Conservation (phyloP, 805 yeast genomes). For the Priceomyces castillae region DNA sequence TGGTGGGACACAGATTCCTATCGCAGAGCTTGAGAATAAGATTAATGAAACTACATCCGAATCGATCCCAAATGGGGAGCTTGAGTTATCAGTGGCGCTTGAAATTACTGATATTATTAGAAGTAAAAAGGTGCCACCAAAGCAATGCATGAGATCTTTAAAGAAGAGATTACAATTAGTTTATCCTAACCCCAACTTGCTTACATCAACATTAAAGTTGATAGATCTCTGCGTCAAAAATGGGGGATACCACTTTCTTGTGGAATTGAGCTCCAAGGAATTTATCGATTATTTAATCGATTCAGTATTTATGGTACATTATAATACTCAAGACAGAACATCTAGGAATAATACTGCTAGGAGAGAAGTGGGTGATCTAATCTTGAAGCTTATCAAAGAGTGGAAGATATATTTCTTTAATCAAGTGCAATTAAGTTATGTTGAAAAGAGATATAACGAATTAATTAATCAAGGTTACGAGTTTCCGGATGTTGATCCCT, state of each 20-base stretch:
- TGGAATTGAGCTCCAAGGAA: constrained; percentile 77
- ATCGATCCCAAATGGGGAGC: constrained; percentile 87
- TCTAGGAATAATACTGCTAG: constrained; percentile 24
- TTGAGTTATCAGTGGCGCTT: constrained; percentile 66
- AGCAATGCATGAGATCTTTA: constrained; percentile 80
- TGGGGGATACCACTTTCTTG: constrained; percentile 82
- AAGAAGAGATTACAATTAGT: constrained; percentile 67
- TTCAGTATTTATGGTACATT: constrained; percentile 36
- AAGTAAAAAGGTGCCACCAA: constrained; percentile 73
- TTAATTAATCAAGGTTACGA: constrained; percentile 60
- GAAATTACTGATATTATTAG: constrained; percentile 88
- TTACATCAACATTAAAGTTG: constrained; percentile 70
- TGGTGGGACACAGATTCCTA: constrained; percentile 30
- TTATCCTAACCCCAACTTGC: constrained; percentile 71
- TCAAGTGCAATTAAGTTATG: constrained; percentile 63
- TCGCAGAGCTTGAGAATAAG: constrained; percentile 53
- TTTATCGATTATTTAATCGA: constrained; percentile 78
- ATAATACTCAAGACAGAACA: constrained; percentile 28
- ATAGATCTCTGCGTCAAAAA: constrained; percentile 88
- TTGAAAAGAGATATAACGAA: constrained; percentile 57
- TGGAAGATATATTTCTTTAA: constrained; percentile 76
- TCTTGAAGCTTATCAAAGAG: constrained; percentile 65
- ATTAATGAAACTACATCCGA: constrained; percentile 81
- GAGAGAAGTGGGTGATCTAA: constrained; percentile 50
- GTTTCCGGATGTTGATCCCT: constrained; percentile 49